Evolutionary conservation across 495 filamentous ascomycete genomes (phyloP), one percentile per base, ranked within the genome.

Genomic region (Lasiosphaeriaceae sp.): DNA sequence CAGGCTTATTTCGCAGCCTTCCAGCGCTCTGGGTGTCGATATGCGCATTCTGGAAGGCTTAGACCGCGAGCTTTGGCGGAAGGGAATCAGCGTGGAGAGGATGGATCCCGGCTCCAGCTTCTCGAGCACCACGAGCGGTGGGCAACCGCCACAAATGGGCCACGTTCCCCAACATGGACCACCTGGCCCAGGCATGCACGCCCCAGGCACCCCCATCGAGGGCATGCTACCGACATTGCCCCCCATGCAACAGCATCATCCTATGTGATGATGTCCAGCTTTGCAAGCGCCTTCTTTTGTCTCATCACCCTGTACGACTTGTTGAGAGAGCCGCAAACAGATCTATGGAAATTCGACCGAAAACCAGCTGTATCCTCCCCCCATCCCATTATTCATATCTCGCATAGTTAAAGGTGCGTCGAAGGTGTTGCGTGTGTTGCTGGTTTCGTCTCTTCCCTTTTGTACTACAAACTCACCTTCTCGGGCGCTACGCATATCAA

Each of bases 1-100:
- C 49, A 69, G 77, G 17, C 67, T 78, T 47, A 82, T 84, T 49
- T 75, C 78, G 21, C 75, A 85, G 14, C 84, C 86, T 20, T 86
- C 87, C 0, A 87, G 86, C 49, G 85, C 86, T 1, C 77, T 95
- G 0, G 67, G 72, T 17, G 77, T 80, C 19, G 88, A 94, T 64
- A 79, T 83, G 62, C 76, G 77, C 21, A 91, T 94, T 39, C 73
- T 94, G 20, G 78, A 79, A 24, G 79, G 80, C 11, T 74, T 87
- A 21, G 81, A 83, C 34, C 66, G 72, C n/a, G 80, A 83, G 50
- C 78, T 83, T 52, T 69, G 69, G 56, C 48, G 46, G 1, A 59
- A 47, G 41, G 19, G 47, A 1, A 54, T 17, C 35, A 59, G 54
- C 39, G 24, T 44, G 4, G 63, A 69, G 37, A 19, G 9, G 43